A percentile compares a stretch with the other conserved stretches of the same genome.
Evolutionary conservation across 2,329 filamentous ascomycete species (phyloP).

Genomic region (Fusarium ramigenum): DNA sequence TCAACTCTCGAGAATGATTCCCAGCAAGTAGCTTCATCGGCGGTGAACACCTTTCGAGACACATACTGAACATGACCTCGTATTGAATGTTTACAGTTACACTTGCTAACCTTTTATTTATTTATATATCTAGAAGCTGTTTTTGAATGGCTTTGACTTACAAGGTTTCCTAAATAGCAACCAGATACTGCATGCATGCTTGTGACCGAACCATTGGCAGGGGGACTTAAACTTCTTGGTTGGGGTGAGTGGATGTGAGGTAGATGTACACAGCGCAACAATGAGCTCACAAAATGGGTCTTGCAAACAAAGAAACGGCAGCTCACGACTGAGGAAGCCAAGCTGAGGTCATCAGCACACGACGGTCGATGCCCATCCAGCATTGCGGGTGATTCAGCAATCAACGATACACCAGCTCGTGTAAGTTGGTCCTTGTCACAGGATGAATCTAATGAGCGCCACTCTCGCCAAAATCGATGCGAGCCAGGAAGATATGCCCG

Average conservation of each 20-base stretch:
- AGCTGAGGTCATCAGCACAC: neutral
- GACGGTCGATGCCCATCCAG: neutral
- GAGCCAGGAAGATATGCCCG: conserved; percentile 3
- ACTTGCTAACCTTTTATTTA: neutral
- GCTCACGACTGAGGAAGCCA: neutral
- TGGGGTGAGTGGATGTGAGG: neutral
- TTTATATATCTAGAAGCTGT: neutral
- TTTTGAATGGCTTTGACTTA: neutral
- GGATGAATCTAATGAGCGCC: conserved; percentile 26
- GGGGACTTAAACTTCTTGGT: neutral
- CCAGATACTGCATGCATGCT: neutral
- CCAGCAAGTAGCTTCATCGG: neutral
- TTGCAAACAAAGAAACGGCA: neutral
- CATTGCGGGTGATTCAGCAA: neutral
- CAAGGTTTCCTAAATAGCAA: neutral
- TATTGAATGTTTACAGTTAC: neutral
- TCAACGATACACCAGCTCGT: neutral
- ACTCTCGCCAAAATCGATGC: conserved; percentile 11
- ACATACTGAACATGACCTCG: neutral
- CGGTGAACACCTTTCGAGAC: neutral
- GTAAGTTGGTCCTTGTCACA: conserved; percentile 25
- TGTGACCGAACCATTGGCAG: neutral
- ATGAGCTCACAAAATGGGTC: neutral
- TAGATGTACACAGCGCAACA: neutral
- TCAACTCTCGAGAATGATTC: neutral